phyloP scores from a whole-genome alignment of 2,329 filamentous ascomycete genomes.

The Fusarium subglutinans region DNA sequence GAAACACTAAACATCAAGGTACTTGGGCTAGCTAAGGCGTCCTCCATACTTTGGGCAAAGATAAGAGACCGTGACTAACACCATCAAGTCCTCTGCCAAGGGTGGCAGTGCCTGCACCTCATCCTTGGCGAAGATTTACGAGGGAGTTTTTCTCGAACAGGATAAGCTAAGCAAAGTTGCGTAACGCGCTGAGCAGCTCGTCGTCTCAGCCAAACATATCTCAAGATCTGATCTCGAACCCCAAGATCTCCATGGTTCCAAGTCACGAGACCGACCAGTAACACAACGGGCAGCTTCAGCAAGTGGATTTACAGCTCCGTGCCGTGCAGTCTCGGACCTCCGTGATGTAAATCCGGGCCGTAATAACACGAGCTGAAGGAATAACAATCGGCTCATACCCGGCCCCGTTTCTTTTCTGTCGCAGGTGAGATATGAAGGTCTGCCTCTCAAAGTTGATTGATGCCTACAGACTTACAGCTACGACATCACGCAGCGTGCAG shows the following conservation, averaged over 20 bases:
- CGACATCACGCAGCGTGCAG: constrained; percentile 20
- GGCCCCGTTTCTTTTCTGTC: constrained; percentile 5
- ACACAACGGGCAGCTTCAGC: neutral
- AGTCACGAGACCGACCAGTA: constrained; percentile 32
- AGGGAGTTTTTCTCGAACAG: constrained; percentile 12
- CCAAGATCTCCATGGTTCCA: constrained; percentile 29
- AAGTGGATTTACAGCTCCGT: constrained; percentile 5
- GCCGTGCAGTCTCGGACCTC: constrained; percentile 17
- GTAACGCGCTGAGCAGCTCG: constrained; percentile 8
- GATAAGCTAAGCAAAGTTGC: constrained; percentile 4
- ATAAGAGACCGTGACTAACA: constrained; percentile 37
- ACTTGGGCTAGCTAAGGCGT: constrained; percentile 38
- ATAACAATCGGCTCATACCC: constrained; percentile 6
- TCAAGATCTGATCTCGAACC: constrained; percentile 38
- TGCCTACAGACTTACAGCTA: neutral
- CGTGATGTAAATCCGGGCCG: constrained; percentile 8
- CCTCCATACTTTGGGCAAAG: constrained; percentile 23
- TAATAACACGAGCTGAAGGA: neutral
- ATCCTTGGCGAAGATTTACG: constrained; percentile 29
- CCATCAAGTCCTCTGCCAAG: constrained; percentile 20
- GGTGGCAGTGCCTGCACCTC: constrained; percentile 42
- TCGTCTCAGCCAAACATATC: constrained; percentile 18
- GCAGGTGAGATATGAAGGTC: neutral
- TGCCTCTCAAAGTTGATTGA: neutral
- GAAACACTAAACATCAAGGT: constrained; percentile 25